phyloP scores from a whole-genome alignment of 768 basidiomycete species.

The Epithele typhae region DNA sequence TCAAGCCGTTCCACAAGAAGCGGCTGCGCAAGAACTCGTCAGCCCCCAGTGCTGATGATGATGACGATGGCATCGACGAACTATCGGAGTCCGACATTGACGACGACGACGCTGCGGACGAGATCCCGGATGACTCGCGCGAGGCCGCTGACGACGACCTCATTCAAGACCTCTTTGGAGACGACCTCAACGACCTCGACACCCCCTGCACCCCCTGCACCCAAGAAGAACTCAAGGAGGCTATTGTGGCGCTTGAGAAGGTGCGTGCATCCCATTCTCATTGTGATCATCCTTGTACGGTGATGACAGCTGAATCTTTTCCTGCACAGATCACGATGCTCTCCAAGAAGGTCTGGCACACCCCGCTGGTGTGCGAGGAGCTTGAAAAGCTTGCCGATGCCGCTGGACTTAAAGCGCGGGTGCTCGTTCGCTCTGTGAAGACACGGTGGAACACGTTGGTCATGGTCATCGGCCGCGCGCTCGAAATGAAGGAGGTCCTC shows the following conservation, averaged over 20 bases:
- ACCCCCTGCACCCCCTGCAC: too few species aligned
- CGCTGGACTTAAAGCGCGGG: constrained; percentile 8
- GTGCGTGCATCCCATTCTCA: neutral
- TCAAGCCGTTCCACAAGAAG: too few species aligned
- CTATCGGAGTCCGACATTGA: neutral
- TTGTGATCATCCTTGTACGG: neutral
- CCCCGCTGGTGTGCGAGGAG: constrained; percentile 17
- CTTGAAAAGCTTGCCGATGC: constrained; percentile 8
- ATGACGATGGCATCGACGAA: neutral
- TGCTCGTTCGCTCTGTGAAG: constrained; percentile 3
- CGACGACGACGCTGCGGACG: constrained; percentile 1
- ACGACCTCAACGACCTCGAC: constrained; percentile 1
- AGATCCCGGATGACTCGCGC: neutral
- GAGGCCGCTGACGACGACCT: neutral
- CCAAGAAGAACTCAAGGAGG: too few species aligned
- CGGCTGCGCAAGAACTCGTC: neutral
- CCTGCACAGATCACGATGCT: neutral
- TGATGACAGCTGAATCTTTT: too few species aligned
- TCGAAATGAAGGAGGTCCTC: constrained; percentile 16
- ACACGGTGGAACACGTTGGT: constrained; percentile 25
- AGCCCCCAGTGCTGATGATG: too few species aligned
- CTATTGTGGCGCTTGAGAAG: constrained; percentile 5
- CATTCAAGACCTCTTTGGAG: constrained; percentile 5
- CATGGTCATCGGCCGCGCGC: constrained; percentile 15
- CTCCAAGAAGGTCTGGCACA: constrained; percentile 1